Evolutionary conservation across 148 eudicot species (phyloP), one percentile per base, ranked within the genome.

Genomic region (Rheum nobile): DNA sequence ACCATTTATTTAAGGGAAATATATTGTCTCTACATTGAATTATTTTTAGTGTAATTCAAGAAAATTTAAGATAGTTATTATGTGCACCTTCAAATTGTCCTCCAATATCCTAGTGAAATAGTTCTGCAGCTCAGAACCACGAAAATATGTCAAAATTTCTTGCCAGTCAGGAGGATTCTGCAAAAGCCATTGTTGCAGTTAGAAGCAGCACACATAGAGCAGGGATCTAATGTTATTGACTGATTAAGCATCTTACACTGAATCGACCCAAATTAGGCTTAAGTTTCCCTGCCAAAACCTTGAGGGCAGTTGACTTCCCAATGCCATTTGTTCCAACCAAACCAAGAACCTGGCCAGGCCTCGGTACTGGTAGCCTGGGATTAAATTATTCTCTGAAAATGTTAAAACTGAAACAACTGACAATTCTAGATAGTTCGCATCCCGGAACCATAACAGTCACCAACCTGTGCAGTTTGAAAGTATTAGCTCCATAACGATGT

Each of bases 261-360:
- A 96, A 96, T 72, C 96, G 90, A 21, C 99, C 97, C 77, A 96
- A 77, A 80, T 96, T 96, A 39, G 99, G 99, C 76, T 96, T 96
- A 83, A 96, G 78, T 74, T 92, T 92, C 78, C 99, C 97, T 73
- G 99, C 97, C 86, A 96, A 83, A 70, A 96, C 99, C 89, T 95
- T 92, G 26, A 95, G 96, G 26, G 97, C 96, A 73, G 99, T 95
- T 44, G 96, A 92, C 79, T 96, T 96, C 67, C 99, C 99, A 84
- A 96, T 96, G 26, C 99, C 99, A 85, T 96, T 96, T 71, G 99
- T 92, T 79, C 99, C 99, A 75, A 96, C 99, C 85, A 96, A 86
- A 42, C 99, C 99, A 81, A 92, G 97, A 85, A 96, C 99, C 78
- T 96, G 99, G 13, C 99, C 97, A 6, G 99, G 99, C 83, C 99